Conservation (phyloP, 2,329 filamentous ascomycete genomes). For the Penicillium griseofulvum region DNA sequence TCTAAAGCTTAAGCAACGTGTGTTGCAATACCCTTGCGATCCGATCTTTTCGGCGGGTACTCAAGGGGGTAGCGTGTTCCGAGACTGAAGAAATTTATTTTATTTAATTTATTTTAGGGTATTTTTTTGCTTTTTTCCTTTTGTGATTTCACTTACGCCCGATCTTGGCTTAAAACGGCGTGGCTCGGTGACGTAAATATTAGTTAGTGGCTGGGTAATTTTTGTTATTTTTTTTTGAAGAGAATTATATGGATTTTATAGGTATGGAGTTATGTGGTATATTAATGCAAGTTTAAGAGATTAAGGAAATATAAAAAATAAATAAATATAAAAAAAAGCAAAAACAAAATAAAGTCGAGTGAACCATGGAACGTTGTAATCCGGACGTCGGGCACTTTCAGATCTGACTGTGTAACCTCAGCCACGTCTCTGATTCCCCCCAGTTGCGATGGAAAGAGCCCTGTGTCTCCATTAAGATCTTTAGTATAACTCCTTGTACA, state of each 20-base stretch:
- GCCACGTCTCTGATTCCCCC: slow-evolving; percentile 4
- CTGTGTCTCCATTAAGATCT: slow-evolving; percentile 1
- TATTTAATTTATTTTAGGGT: neutral
- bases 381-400: slow-evolving; percentile 3
- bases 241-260: too few relatives aligned
- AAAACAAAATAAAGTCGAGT: neutral
- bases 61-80: slow-evolving; percentile 17
- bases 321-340: neutral
- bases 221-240: too few relatives aligned
- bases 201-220: too few relatives aligned
- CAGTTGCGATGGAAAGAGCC: slow-evolving; percentile 4
- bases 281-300: too few relatives aligned
- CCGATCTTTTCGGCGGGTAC: slow-evolving; percentile 8
- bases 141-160: slow-evolving; percentile 2
- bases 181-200: neutral
- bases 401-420: slow-evolving; percentile 5
- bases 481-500: neutral
- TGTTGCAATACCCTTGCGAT: slow-evolving; percentile 8
- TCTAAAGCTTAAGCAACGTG: slow-evolving; percentile 24
- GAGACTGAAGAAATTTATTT: slow-evolving; percentile 7
- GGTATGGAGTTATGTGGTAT: neutral
- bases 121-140: neutral
- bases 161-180: slow-evolving; percentile 8
- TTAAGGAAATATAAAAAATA: neutral
- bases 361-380: slow-evolving; percentile 8